Evolutionary conservation across 2,329 filamentous ascomycete species (phyloP), one percentile per base, ranked within the genome.

Genomic region (Fusarium guadeloupense): DNA sequence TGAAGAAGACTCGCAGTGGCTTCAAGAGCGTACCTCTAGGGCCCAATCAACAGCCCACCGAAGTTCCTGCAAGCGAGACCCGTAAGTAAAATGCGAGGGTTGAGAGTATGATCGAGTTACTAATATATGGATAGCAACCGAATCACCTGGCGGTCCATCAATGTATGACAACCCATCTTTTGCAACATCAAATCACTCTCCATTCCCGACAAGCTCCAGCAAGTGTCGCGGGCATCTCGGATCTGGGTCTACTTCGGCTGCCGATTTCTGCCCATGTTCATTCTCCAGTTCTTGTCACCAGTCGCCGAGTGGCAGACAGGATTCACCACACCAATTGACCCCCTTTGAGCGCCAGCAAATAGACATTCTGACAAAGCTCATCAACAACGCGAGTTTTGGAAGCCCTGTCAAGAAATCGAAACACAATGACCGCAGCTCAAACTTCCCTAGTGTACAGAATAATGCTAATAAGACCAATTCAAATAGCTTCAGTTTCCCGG

Each of bases 401-500:
- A 54, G 43, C 35, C 62, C 62, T 23, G 19, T 40, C 26, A 58
- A 64, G 47, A 60, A 64, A 30, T 52, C 45, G 58, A 54, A 47
- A 23, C 44, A 45, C 7, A 37, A 39, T 41, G 9, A 38, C 28
- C 37, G 31, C 38, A 58, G 38, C 19, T 30, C 19, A 33, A 28
- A 59, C 17, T 14, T 26, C 16, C 31, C 35, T 25, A 13, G 37
- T 30, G 41, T 34, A 16, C 45, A 41, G 59, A 67, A 62, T n/a
- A 17, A 26, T 54, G 68, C 68, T 80, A 60, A 82, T 74, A 64
- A 62, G 54, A 39, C 37, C 63, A 54, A 48, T 54, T 64, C 64
- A 34, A 58, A 67, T 75, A 88, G 85, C 74, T 87, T 87, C 68
- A 78, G 74, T 41, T 80, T 86, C 51, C 70, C 78, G 30, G 61